A percentile compares a stretch with the other conserved stretches of the same genome.
Conservation (phyloP, 2,329 filamentous ascomycete genomes). For the Cladorrhinum sp. region DNA sequence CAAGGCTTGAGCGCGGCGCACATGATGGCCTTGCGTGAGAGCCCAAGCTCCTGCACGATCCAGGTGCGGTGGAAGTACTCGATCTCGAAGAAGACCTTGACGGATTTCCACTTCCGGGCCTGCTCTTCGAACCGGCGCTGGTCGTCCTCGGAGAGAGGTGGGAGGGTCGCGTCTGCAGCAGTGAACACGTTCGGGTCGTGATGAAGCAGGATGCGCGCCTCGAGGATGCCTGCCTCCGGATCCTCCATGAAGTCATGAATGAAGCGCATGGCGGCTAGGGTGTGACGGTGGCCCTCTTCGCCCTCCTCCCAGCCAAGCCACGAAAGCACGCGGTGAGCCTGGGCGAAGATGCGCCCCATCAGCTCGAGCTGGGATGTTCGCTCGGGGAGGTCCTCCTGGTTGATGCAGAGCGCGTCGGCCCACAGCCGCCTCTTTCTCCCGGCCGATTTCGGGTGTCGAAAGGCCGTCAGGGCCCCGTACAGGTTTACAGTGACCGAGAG, state of each 20-base stretch:
- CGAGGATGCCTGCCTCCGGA: constrained; percentile 11
- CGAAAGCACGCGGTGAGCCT: constrained; percentile 18
- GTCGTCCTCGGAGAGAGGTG: constrained; percentile 4
- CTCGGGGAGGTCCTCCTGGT: constrained; percentile 23
- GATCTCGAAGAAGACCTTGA: constrained; percentile 19
- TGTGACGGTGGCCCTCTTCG: constrained; percentile 13
- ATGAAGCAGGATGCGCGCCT: constrained; percentile 17
- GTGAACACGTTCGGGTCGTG: neutral
- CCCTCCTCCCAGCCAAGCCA: constrained; percentile 24
- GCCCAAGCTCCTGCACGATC: constrained; percentile 27
- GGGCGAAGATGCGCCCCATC: constrained; percentile 22
- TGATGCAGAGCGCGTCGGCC: constrained; percentile 29
- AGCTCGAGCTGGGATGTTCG: constrained; percentile 22
- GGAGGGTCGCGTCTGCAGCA: constrained; percentile 6
- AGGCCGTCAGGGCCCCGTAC: constrained; percentile 14
- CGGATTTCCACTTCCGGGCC: constrained; percentile 14
- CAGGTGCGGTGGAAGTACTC: constrained; percentile 25
- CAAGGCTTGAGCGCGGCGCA: constrained; percentile 13
- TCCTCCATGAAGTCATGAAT: constrained; percentile 12
- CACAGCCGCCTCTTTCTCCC: constrained; percentile 18
- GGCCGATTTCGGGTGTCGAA: constrained; percentile 8
- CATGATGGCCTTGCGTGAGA: constrained; percentile 21
- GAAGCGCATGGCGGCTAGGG: constrained; percentile 18
- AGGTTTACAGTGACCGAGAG: constrained; percentile 19
- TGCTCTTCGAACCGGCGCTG: constrained; percentile 15